phyloP scores from a whole-genome alignment of 805 yeast genomes.

The Komagataella ulmi region DNA sequence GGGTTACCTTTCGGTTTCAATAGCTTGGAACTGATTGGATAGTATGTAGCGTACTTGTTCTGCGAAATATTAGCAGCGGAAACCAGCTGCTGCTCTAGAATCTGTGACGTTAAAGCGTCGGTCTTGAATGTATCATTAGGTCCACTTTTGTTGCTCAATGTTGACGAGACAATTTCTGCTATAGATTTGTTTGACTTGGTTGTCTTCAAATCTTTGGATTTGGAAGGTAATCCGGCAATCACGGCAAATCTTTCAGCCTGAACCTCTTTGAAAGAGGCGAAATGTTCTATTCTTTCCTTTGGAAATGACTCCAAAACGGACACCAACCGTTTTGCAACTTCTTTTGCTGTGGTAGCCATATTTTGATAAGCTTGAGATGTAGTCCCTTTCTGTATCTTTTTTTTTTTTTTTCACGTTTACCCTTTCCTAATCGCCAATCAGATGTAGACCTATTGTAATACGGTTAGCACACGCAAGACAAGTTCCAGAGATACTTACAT shows the following conservation, averaged over 20 bases:
- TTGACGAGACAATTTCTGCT: conserved; percentile 22
- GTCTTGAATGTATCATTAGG: conserved; percentile 28
- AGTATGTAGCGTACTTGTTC: conserved; percentile 51
- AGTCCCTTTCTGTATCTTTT: neutral
- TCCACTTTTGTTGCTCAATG: conserved; percentile 20
- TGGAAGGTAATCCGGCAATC: conserved; percentile 31
- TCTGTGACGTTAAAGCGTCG: conserved; percentile 36
- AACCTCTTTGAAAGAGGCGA: conserved; percentile 54
- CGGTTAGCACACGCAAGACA: neutral
- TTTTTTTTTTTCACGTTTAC: neutral
- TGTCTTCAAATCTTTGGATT: conserved; percentile 19
- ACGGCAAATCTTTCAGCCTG: conserved; percentile 46
- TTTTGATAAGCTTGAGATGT: neutral
- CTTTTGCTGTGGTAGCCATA: neutral
- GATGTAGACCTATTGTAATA: neutral
- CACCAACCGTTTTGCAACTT: conserved; percentile 37
- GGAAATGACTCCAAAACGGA: conserved; percentile 50
- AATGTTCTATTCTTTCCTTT: conserved; percentile 52
- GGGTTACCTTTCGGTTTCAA: conserved; percentile 80
- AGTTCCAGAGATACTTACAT: neutral
- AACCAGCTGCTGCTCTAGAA: conserved; percentile 37
- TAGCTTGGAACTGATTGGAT: conserved; percentile 52
- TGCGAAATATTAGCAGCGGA: conserved; percentile 43
- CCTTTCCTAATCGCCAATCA: neutral
- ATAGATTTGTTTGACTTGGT: conserved; percentile 10